Evolutionary conservation across 1,139 yeast species (phyloP).

Genomic region (Debaryomycetaceae sp.): DNA sequence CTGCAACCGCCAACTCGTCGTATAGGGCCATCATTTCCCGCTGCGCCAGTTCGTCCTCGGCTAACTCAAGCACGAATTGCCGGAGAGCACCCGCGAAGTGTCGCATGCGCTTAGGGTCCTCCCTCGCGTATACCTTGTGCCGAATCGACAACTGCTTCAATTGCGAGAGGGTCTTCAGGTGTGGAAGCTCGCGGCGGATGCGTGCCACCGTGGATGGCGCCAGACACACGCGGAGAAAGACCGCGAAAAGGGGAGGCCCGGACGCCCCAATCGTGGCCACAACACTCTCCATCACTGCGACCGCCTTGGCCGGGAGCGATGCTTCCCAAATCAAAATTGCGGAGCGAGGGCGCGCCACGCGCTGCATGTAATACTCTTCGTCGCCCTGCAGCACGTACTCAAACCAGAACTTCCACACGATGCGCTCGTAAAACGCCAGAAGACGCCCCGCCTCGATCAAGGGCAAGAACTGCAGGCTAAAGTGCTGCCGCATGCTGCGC

Average conservation of each 20-base stretch:
- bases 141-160: conserved; percentile 30
- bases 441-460: conserved; percentile 20
- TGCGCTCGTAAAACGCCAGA: conserved; percentile 37
- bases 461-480: conserved; percentile 22
- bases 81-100: too few relatives aligned
- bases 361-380: conserved; percentile 22
- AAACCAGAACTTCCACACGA: conserved; percentile 40
- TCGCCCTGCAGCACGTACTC: conserved; percentile 24
- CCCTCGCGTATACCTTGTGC: conserved; percentile 22
- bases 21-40: too few relatives aligned
- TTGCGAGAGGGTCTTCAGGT: conserved; percentile 18
- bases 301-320: conserved; percentile 11
- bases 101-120: too few relatives aligned
- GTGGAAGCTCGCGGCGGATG: too few relatives aligned
- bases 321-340: conserved; percentile 42
- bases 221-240: too few relatives aligned
- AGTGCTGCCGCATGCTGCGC: conserved; percentile 26
- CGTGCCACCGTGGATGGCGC: too few relatives aligned
- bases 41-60: too few relatives aligned
- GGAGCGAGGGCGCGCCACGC: conserved; percentile 21
- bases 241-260: too few relatives aligned
- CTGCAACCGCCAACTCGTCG: too few relatives aligned
- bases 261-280: too few relatives aligned
- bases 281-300: conserved; percentile 14
- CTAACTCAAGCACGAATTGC: too few relatives aligned